A percentile compares a stretch with the other conserved stretches of the same genome.
phyloP scores from a whole-genome alignment of 139 green algal genomes.

The Mesostigma viride region DNA sequence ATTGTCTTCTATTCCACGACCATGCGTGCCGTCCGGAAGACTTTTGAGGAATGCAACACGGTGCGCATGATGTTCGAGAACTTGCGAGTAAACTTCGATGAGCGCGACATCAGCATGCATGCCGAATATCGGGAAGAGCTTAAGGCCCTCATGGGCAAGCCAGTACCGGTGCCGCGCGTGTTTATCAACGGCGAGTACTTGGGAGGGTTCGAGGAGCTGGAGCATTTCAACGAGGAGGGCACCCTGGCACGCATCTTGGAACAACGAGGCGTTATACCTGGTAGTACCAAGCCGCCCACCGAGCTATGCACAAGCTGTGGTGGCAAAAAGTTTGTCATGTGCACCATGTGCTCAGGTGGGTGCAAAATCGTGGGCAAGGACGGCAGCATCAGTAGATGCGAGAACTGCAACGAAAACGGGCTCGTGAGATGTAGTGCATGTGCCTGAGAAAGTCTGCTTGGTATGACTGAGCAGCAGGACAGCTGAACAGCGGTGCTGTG shows the following conservation, averaged over 20 bases:
- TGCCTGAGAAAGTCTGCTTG: constrained; percentile 12
- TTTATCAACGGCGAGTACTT: constrained; percentile 22
- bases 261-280: not conserved
- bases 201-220: constrained; percentile 11
- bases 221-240: constrained; percentile 11
- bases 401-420: constrained; percentile 26
- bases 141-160: constrained; percentile 17
- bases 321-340: constrained; percentile 13
- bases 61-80: constrained; percentile 17
- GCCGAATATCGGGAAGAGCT: constrained; percentile 21
- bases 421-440: constrained; percentile 10
- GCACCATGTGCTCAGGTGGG: constrained; percentile 18
- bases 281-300: not conserved
- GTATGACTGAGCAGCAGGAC: too few species aligned
- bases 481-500: too few species aligned
- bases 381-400: not conserved
- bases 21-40: constrained; percentile 21
- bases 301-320: constrained; percentile 10
- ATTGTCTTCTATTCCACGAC: constrained; percentile 29
- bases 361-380: constrained; percentile 14
- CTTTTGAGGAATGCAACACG: constrained; percentile 28
- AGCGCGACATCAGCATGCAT: constrained; percentile 21
- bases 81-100: constrained; percentile 13
- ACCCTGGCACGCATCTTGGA: not conserved
- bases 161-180: constrained; percentile 13